Conservation (phyloP, 352 stramenopile species). For the Phytopythium boreale region DNA sequence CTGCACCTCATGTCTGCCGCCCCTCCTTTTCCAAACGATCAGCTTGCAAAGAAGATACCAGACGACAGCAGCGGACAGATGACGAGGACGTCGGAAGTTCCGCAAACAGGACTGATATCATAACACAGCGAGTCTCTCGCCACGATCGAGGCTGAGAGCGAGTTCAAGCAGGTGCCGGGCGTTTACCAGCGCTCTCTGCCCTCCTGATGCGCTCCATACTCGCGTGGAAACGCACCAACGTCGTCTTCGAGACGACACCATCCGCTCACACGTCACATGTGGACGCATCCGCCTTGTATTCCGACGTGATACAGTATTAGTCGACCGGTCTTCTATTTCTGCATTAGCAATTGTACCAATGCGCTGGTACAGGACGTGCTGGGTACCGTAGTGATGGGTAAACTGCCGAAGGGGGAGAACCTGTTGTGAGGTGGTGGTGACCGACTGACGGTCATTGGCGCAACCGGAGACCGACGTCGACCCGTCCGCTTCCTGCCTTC, state of each 20-base stretch:
- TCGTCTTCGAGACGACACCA: neutral
- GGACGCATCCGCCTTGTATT: neutral
- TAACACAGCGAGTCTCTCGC: neutral
- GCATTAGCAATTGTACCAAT: neutral
- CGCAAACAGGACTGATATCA: no score
- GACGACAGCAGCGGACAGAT: neutral
- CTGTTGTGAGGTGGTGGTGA: neutral
- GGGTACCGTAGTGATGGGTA: slow-evolving; percentile 4
- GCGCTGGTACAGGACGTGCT: neutral
- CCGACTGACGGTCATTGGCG: neutral
- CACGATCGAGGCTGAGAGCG: neutral
- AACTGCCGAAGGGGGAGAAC: neutral
- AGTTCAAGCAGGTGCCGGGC: neutral
- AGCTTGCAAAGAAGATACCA: neutral
- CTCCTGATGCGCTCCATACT: neutral
- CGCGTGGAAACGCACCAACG: neutral
- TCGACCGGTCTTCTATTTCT: neutral
- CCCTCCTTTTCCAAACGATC: neutral
- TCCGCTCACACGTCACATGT: slow-evolving; percentile 6
- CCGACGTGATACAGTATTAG: neutral
- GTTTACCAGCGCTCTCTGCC: slow-evolving; percentile 1
- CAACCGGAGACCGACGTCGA: neutral
- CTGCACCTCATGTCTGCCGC: neutral
- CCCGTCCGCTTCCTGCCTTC: neutral
- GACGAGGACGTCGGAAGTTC: neutral